Conservation (phyloP, 108 stramenopile species). For the Stephanodiscus triporus region DNA sequence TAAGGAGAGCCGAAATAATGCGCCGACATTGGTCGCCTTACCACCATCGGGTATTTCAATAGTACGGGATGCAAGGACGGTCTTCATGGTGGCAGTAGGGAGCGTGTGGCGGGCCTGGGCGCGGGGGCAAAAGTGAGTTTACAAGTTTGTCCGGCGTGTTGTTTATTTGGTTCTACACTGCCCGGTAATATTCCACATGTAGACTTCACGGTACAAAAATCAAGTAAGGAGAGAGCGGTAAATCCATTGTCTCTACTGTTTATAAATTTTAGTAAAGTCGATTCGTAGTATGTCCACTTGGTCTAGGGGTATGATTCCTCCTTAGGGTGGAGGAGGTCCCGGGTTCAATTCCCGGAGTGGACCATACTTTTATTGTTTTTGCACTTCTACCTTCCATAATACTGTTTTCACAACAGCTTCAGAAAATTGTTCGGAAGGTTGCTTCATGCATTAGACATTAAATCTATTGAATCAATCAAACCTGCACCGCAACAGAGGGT, state of each 20-base stretch:
- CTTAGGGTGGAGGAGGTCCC: conserved; percentile 12
- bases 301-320: neutral
- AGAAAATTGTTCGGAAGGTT: too few relatives aligned
- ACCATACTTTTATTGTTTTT: neutral
- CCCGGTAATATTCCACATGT: too few relatives aligned
- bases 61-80: conserved; percentile 72
- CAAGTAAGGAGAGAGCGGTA: neutral
- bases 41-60: conserved; percentile 81
- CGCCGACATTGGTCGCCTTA: conserved; percentile 11
- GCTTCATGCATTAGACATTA: too few relatives aligned
- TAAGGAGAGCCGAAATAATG: neutral
- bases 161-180: too few relatives aligned
- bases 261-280: too few relatives aligned
- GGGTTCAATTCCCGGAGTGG: conserved; percentile 9
- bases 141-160: too few relatives aligned
- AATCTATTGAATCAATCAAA: too few relatives aligned
- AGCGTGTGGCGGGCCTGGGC: conserved; percentile 64
- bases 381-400: too few relatives aligned
- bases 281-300: too few relatives aligned
- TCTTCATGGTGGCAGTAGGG: conserved; percentile 74
- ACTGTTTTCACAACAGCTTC: too few relatives aligned
- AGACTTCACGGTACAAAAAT: too few relatives aligned
- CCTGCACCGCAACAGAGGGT: too few relatives aligned
- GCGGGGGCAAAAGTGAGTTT: conserved; percentile 46
- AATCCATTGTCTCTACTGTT: neutral